Evolutionary conservation across 768 basidiomycete genomes (phyloP), one percentile per base, ranked within the genome.

Genomic region (Mycena kentingensis): DNA sequence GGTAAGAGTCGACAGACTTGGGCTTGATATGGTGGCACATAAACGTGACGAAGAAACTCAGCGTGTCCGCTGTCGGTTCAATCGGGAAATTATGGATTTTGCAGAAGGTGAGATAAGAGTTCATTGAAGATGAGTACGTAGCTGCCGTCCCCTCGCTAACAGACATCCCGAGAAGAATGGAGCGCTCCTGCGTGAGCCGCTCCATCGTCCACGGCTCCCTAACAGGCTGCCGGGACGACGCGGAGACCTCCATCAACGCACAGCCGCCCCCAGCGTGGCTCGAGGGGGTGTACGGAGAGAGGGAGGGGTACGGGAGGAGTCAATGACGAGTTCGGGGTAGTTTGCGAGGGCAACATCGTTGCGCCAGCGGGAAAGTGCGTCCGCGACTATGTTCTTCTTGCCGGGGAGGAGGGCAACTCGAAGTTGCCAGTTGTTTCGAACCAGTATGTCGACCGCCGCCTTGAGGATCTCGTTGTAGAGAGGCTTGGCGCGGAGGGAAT

Each of bases 11-110:
- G 7, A 75, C 69, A 0, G 74, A 73, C 0, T 41, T 11, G 0
- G 76, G 74, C 43, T 70, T 58, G 36, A 77, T 73, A 51, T 69
- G 66, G 38, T 60, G 54, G 2, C 54, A 67, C 66, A 70, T 74
- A 60, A 62, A 78, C 2, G 70, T 62, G 2, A 63, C 59, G 58
- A 61, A 79, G 34, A 72, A 68, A 8, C 65, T 64, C 0, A 79
- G 51, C 0, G 73, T 73, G 29, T 77, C 69, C 0, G 50, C 37
- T 0, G 71, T 72, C 0, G 69, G 74, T 15, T 67, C 59, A 16
- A 67, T 26, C 5, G 62, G 55, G 3, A 73, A 39, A 6, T 64
- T 15, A 39, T 73, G 72, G 0, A 65, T 6, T 0, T 46, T 15
- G 16, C 67, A 63, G 26, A 75, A 75, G 0, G 54, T 52, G 6